These are phyloP conservation scores for Aspergillus quadricinctus DNA, from an alignment of 2,329 filamentous ascomycete species.

Conservation along the genomic window DNA sequence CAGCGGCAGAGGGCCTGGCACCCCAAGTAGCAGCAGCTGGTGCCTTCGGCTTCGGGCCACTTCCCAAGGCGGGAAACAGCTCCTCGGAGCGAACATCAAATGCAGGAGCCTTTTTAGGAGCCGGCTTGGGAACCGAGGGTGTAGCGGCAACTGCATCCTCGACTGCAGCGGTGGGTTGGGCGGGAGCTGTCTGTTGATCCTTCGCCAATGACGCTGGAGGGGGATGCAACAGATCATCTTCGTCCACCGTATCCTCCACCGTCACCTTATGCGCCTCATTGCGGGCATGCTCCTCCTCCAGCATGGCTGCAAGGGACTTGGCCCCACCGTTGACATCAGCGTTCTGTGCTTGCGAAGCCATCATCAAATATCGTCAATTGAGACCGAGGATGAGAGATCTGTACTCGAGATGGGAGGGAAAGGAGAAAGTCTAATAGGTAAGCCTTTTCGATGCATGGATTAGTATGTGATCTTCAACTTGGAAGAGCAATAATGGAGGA, in stretches of 20 bases:
- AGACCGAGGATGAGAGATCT: not conserved
- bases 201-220: constrained; percentile 45
- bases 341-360: constrained; percentile 31
- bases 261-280: constrained; percentile 58
- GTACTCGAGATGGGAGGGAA: constrained; percentile 7
- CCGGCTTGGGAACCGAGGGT: constrained; percentile 38
- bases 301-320: constrained; percentile 49
- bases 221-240: constrained; percentile 64
- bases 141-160: constrained; percentile 25
- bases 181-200: constrained; percentile 26
- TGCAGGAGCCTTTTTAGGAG: constrained; percentile 39
- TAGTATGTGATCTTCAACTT: not conserved
- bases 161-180: constrained; percentile 18
- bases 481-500: not conserved
- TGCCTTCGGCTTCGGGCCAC: constrained; percentile 59
- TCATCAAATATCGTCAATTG: constrained; percentile 12
- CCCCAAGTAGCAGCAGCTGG: constrained; percentile 73
- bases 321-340: constrained; percentile 29
- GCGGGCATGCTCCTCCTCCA: constrained; percentile 51
- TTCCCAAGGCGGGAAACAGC: constrained; percentile 86
- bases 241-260: constrained; percentile 76
- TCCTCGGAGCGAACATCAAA: constrained; percentile 87
- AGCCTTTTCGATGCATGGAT: not conserved
- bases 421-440: constrained; percentile 2
- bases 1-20: constrained; percentile 47